phyloP scores from a whole-genome alignment of 2,329 filamentous ascomycete genomes.

The Fusarium stilboides region DNA sequence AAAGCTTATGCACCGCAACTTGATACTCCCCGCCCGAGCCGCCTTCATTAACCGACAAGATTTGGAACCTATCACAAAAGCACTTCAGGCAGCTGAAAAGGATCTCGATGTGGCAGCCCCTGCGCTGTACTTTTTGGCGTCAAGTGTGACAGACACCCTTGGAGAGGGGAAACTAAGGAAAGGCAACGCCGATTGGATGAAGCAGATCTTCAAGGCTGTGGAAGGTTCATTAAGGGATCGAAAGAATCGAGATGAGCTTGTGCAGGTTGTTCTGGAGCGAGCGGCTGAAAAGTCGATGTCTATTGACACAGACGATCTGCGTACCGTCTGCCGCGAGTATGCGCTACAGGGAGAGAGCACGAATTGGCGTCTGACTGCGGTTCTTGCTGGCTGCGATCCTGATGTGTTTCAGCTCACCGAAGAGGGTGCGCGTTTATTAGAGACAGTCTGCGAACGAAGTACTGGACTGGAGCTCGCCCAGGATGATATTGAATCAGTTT shows the following conservation, averaged over 20 bases:
- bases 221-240: conserved; percentile 49
- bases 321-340: conserved; percentile 60
- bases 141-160: conserved; percentile 46
- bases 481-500: conserved; percentile 44
- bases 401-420: conserved; percentile 62
- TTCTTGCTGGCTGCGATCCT: conserved; percentile 61
- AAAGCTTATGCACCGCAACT: conserved; percentile 64
- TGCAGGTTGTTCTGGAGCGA: conserved; percentile 53
- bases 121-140: conserved; percentile 63
- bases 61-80: conserved; percentile 59
- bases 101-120: conserved; percentile 58
- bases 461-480: conserved; percentile 38
- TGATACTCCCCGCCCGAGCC: conserved; percentile 67
- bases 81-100: conserved; percentile 58
- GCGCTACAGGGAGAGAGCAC: conserved; percentile 55
- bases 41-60: conserved; percentile 62
- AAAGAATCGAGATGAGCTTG: conserved; percentile 48
- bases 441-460: conserved; percentile 58
- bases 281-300: conserved; percentile 51
- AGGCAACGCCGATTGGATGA: conserved; percentile 58
- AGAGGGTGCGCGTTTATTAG: conserved; percentile 58
- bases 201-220: conserved; percentile 54
- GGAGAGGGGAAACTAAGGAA: conserved; percentile 52
- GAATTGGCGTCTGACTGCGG: conserved; percentile 62
- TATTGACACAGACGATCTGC: conserved; percentile 60